These are phyloP conservation scores for Senecio squalidus DNA, from an alignment of 140 eudicot genomes.

Conservation along the genomic window DNA sequence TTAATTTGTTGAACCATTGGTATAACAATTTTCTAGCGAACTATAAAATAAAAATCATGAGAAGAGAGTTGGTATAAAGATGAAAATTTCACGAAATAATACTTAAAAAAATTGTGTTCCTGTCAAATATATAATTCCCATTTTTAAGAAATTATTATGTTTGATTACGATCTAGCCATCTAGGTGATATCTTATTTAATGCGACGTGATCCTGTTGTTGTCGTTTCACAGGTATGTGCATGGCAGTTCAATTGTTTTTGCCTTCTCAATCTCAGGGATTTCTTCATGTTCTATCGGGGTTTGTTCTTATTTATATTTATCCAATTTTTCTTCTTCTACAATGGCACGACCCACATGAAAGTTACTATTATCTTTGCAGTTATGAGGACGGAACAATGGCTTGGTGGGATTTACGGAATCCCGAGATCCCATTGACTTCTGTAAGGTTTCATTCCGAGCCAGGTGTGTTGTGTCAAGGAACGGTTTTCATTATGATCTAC, in stretches of 20 bases:
- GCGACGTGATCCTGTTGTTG: background rate
- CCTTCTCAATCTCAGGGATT: constrained; percentile 50
- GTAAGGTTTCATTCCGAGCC: constrained; percentile 82
- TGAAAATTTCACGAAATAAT: no score
- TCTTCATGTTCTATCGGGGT: constrained; percentile 45
- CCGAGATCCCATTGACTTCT: constrained; percentile 50
- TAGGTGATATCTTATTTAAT: background rate
- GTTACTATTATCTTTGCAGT: constrained; percentile 23
- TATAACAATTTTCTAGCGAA: background rate
- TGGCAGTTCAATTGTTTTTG: constrained; percentile 78
- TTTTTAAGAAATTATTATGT: background rate
- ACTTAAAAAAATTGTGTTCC: no score
- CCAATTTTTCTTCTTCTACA: background rate
- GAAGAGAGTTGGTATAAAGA: background rate
- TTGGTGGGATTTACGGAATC: constrained; percentile 93
- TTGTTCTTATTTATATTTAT: constrained; percentile 8
- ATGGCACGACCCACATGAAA: background rate
- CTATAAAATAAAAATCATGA: background rate
- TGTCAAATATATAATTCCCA: background rate
- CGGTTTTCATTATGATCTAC: background rate
- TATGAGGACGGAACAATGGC: constrained; percentile 86
- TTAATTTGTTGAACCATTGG: background rate
- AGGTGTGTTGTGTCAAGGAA: constrained; percentile 28
- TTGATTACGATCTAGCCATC: background rate
- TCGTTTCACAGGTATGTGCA: constrained; percentile 69